Evolutionary conservation across 2,329 filamentous ascomycete genomes (phyloP).

Genomic region (Alternaria tenuissima): DNA sequence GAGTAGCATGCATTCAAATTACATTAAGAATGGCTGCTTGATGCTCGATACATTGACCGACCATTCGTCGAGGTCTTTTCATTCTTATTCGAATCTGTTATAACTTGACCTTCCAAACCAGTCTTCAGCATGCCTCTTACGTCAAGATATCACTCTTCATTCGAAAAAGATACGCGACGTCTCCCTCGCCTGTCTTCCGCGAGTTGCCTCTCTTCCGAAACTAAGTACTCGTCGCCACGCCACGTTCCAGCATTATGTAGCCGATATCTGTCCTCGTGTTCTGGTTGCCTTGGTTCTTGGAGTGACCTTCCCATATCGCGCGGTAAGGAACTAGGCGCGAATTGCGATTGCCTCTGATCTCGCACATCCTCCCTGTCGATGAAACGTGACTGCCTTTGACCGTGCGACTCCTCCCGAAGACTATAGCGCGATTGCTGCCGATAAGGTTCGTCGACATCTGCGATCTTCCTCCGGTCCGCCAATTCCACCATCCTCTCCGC

Average conservation of each 20-base stretch:
- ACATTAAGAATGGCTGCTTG: accelerated
- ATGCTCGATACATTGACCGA: neutral
- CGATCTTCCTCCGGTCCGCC: conserved; percentile 27
- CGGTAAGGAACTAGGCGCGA: neutral
- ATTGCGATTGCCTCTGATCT: neutral
- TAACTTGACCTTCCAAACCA: no score
- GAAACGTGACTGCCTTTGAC: neutral
- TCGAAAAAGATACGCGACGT: neutral
- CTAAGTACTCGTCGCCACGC: neutral
- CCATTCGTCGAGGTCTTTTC: neutral
- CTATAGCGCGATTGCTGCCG: neutral
- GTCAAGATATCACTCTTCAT: neutral
- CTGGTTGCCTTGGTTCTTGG: neutral
- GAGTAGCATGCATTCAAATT: accelerated
- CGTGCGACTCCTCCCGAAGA: neutral
- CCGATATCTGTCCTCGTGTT: neutral
- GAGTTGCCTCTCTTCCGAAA: neutral
- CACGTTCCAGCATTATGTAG: neutral
- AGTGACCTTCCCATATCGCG: neutral
- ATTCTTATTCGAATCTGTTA: neutral
- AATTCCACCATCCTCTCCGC: conserved; percentile 29
- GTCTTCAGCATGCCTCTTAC: neutral
- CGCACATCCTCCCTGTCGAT: neutral
- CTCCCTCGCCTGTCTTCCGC: neutral
- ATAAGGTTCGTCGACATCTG: conserved; percentile 11